Conservation (phyloP, 305 asterid species). For the Solanum chacoense region DNA sequence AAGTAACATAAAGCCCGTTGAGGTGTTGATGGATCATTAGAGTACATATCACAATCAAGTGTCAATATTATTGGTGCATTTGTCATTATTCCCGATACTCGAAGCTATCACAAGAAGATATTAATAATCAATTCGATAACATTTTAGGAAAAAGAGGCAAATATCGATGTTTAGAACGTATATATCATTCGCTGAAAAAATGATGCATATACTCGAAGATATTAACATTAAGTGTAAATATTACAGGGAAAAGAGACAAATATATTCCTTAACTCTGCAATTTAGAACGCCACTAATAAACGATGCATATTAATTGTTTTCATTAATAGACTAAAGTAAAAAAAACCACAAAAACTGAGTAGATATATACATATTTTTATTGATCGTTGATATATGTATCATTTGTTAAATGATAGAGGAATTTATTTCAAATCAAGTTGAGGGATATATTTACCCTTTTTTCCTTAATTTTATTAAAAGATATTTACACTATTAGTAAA, state of each 20-base stretch:
- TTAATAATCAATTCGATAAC: background rate
- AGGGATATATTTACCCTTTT: background rate
- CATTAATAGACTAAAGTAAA: too few species aligned
- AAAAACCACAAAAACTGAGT: too few species aligned
- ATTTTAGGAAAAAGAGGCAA: background rate
- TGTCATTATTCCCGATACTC: constrained; percentile 63
- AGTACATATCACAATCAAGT: constrained; percentile 79
- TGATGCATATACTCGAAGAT: background rate
- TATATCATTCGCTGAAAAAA: too few species aligned
- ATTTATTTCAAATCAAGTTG: background rate
- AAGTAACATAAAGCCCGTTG: constrained; percentile 42
- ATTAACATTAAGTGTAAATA: too few species aligned
- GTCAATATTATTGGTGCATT: constrained; percentile 65
- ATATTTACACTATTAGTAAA: too few species aligned
- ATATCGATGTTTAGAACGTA: background rate
- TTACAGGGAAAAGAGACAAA: background rate
- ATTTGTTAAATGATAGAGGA: too few species aligned
- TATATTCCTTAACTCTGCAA: background rate
- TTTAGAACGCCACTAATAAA: background rate
- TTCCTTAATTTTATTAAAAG: too few species aligned
- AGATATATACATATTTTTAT: too few species aligned
- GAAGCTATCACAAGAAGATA: constrained; percentile 31
- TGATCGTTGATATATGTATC: background rate
- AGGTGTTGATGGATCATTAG: constrained; percentile 63
- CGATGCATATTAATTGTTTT: background rate